Conservation (phyloP, 176 grass and related monocot genomes). For the Rhynchospora tenuis region DNA sequence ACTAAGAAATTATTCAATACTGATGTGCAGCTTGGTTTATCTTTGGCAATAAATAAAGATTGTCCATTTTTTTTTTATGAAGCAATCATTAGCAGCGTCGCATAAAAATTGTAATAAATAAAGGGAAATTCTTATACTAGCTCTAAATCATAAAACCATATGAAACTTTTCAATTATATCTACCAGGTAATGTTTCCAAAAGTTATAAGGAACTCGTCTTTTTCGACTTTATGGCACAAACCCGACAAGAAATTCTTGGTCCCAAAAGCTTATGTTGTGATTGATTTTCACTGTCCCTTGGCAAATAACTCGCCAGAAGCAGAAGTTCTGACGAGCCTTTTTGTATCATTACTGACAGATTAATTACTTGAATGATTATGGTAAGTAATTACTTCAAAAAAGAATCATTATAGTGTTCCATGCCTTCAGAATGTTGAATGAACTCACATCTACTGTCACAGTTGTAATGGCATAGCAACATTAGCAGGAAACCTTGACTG, state of each 20-base stretch:
- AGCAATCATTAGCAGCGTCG: neutral
- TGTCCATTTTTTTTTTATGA: neutral
- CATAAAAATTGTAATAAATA: neutral
- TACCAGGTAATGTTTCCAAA: conserved; percentile 61
- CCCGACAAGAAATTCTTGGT: conserved; percentile 68
- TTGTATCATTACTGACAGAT: conserved; percentile 66
- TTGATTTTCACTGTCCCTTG: conserved; percentile 93
- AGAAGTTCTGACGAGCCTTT: conserved; percentile 49
- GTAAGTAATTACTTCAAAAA: conserved; percentile 37
- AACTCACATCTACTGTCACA: no score
- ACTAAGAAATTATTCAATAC: neutral
- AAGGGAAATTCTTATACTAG: neutral
- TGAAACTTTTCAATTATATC: neutral
- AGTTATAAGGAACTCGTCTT: conserved; percentile 59
- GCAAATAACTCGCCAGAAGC: conserved; percentile 79
- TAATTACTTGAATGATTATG: conserved; percentile 87
- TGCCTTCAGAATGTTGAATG: neutral
- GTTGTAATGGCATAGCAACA: no score
- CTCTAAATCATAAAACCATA: neutral
- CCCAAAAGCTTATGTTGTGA: conserved; percentile 67
- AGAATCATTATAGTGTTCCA: neutral
- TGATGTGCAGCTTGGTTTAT: neutral
- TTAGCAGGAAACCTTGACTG: no score
- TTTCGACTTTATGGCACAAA: conserved; percentile 91
- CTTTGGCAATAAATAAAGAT: no score